These are phyloP conservation scores for Paecilomyces variotii DNA, from an alignment of 2,329 filamentous ascomycete genomes.

Conservation along the genomic window DNA sequence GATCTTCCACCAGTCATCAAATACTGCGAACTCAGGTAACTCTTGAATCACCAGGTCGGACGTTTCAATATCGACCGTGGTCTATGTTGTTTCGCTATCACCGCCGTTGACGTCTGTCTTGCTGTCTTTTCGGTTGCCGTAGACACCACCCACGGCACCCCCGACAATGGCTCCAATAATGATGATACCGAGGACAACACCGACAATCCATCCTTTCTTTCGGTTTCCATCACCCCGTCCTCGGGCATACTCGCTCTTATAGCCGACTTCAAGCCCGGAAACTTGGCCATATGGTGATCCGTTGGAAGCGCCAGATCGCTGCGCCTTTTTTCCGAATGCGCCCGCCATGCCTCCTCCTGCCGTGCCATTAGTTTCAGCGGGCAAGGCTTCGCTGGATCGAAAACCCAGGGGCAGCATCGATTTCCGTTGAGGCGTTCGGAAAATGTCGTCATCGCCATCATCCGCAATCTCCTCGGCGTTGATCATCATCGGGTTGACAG, in stretches of 20 bases:
- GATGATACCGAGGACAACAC: constrained; percentile 34
- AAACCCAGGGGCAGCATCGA: constrained; percentile 53
- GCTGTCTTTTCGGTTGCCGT: constrained; percentile 48
- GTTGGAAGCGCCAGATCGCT: too few species aligned
- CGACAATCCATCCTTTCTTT: constrained; percentile 61
- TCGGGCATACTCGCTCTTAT: constrained; percentile 60
- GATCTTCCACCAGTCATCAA: constrained; percentile 94
- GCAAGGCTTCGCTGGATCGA: constrained; percentile 29
- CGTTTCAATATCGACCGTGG: constrained; percentile 49
- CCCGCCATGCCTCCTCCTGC: constrained; percentile 37
- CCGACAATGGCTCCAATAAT: constrained; percentile 64
- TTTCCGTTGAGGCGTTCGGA: constrained; percentile 46
- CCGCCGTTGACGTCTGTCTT: constrained; percentile 13
- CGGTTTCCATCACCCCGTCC: constrained; percentile 56
- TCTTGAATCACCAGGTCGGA: constrained; percentile 58
- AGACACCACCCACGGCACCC: constrained; percentile 64
- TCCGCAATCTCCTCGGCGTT: constrained; percentile 76
- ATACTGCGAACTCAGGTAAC: constrained; percentile 88
- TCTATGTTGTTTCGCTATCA: constrained; percentile 19
- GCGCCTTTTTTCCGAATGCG: constrained; percentile 26
- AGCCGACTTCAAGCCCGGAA: constrained; percentile 17
- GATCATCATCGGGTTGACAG: constrained; percentile 49
- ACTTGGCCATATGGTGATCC: constrained; percentile 38
- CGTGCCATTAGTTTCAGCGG: constrained; percentile 37
- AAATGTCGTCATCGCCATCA: constrained; percentile 78